Evolutionary conservation across 2,329 filamentous ascomycete species (phyloP), one percentile per base, ranked within the genome.

Genomic region (Sarocladium strictum): DNA sequence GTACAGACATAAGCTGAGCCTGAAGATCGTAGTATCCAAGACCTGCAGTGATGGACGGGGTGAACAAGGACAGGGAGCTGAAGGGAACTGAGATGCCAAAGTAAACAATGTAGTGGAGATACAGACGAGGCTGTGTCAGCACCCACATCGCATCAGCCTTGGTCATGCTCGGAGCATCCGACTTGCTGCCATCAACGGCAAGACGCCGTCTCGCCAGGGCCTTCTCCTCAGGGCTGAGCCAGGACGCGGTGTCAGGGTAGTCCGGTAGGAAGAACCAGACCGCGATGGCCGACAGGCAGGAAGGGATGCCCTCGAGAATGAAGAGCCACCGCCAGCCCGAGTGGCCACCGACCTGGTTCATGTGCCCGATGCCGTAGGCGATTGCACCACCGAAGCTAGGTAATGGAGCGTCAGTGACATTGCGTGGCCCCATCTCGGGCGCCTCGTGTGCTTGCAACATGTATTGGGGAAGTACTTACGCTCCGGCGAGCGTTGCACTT

Each of bases 251-350:
- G 58, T 87, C 81, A 0, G 86, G 85, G 24, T 79, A 81, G 62
- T 89, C 83, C 1, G 87, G 83, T 3, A 91, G 71, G 64, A 82
- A 75, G 76, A 83, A 87, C 70, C 83, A 87, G 2, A 79, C 81
- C 1, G 74, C 64, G 5, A 85, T 60, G 1, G 84, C 84, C 2
- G 64, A 87, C 0, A 87, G 6, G 1, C 86, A 74, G 0, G 86
- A 88, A 0, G 78, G 76, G 2, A 86, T 70, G 0, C 85, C 86
- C 67, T 85, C 80, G 15, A 84, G 71, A 47, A 83, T 74, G 57
- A 80, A 80, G 5, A 80, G 71, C 79, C 73, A 88, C 41, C 86
- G 73, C 87, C 86, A 90, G 1, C 82, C 86, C 2, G 76, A 73
- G 19, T 83, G 72, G 0, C 84, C 85, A 0, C 72, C 67, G 0